Base-by-base conservation (phyloP, 306 rosid genomes). In the Rosa multiflora region DNA sequence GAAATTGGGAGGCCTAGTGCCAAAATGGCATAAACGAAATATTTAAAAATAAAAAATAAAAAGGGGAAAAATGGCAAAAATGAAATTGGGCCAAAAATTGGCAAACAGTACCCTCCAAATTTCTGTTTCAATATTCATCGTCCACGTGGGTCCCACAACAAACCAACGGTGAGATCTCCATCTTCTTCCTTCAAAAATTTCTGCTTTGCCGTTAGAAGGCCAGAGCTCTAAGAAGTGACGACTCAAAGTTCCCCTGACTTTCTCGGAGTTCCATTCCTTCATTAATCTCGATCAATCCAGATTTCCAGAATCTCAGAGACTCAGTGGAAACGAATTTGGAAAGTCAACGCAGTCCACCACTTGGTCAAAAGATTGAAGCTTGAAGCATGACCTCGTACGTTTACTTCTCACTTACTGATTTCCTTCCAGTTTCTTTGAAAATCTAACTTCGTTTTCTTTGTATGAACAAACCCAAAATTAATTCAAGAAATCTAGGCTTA, bases 361-460 rank as follows among this genome's bases (percentile, higher is more conserved):
- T 6, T 56, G 63, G 63, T 56, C 63, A 56, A 56, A 56, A 17
- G 10, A 21, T 20, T 35, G 76, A 51, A 51, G 17, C 17, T 72
- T 32, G 11, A 35, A 55, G 46, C 46, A 15, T 73, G 48, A 55
- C 13, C 77, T 37, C 20, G 76, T 73, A 53, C 32, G 66, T 73
- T 53, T 35, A 64, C 70, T 72, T 5, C 3, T 37, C 64, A 14
- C 26, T 73, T 17, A 1, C 18, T 37, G 4, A 32, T 14, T 13
- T 29, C 32, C 32, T 29, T 29, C 32, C 32, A 29, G 44, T 40
- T 40, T 43, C 46, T 8, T 43, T 43, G 8, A 43, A 43, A 43
- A 5, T 8, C 46, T 15, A 4, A 3, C 8, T 3, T 13, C 39
- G 21, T n/a, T 58, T 21, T 9, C 35, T 23, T 55, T 58, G 6